Evolutionary conservation across 768 basidiomycete genomes (phyloP).

Genomic region (Tremella yokohamensis): DNA sequence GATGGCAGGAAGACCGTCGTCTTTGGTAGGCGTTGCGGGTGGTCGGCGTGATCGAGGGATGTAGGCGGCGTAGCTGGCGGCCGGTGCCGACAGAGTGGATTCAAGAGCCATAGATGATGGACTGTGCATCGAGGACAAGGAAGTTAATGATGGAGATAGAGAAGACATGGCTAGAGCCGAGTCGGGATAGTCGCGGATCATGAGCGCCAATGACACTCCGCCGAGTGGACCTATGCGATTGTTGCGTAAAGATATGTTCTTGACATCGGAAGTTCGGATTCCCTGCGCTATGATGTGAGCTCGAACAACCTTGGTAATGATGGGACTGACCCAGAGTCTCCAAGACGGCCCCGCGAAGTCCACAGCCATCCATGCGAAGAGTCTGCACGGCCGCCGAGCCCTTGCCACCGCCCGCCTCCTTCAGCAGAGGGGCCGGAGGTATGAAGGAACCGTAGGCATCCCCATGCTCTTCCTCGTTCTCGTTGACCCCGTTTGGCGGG

Average conservation of each 20-base stretch:
- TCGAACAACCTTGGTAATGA: no score
- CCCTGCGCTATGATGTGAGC: conserved; percentile 61
- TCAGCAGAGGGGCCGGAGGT: conserved; percentile 49
- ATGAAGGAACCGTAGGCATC: conserved; percentile 41
- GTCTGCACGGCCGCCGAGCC: conserved; percentile 58
- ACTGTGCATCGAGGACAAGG: conserved; percentile 33
- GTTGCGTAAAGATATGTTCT: conserved; percentile 82
- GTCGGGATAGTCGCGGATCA: conserved; percentile 96
- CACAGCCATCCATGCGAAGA: conserved; percentile 83
- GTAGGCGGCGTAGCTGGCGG: conserved; percentile 44
- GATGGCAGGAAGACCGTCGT: conserved; percentile 37
- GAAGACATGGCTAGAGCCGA: conserved; percentile 54
- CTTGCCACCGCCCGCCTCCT: conserved; percentile 23
- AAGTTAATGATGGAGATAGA: conserved; percentile 26
- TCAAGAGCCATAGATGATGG: background rate
- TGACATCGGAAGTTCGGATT: conserved; percentile 75
- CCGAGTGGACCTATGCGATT: conserved; percentile 81
- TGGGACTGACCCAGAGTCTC: conserved; percentile 70
- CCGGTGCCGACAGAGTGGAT: conserved; percentile 10
- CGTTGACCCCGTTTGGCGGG: conserved; percentile 3
- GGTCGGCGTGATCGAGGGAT: conserved; percentile 35
- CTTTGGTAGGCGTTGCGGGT: conserved; percentile 8
- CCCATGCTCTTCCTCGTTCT: conserved; percentile 7
- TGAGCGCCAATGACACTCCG: conserved; percentile 85
- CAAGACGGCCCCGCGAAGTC: conserved; percentile 66